phyloP scores from a whole-genome alignment of 169 alveolate genomes.

The Perkinsus olseni region DNA sequence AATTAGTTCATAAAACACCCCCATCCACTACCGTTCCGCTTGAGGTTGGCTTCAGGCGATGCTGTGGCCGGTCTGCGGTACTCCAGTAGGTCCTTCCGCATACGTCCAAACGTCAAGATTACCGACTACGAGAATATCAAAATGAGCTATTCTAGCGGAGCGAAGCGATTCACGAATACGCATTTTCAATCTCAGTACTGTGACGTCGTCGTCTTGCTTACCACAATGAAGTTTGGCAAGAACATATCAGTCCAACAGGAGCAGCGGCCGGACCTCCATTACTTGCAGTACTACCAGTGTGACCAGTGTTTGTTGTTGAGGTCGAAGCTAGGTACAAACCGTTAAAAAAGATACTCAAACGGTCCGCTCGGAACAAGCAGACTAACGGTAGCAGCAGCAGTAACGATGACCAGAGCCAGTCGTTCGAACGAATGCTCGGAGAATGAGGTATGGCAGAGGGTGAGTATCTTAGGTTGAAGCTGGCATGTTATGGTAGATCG shows the following conservation, averaged over 20 bases:
- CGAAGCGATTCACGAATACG: neutral
- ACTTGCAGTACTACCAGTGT: neutral
- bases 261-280: neutral
- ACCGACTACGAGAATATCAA: too few relatives aligned
- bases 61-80: neutral
- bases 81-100: neutral
- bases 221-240: neutral
- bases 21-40: neutral
- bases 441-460: neutral
- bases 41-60: neutral
- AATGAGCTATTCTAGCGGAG: neutral
- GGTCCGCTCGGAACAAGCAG: neutral
- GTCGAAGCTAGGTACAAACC: neutral
- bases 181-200: neutral
- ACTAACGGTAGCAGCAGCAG: neutral
- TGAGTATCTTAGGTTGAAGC: neutral
- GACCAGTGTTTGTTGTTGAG: neutral
- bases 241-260: neutral
- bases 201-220: neutral
- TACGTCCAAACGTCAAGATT: too few relatives aligned
- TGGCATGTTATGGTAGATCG: neutral
- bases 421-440: neutral
- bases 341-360: neutral
- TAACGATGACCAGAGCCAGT: neutral
- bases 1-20: neutral